These are phyloP conservation scores for Eucalyptus sp. DNA, from an alignment of 345 rosid species.

Conservation along the genomic window DNA sequence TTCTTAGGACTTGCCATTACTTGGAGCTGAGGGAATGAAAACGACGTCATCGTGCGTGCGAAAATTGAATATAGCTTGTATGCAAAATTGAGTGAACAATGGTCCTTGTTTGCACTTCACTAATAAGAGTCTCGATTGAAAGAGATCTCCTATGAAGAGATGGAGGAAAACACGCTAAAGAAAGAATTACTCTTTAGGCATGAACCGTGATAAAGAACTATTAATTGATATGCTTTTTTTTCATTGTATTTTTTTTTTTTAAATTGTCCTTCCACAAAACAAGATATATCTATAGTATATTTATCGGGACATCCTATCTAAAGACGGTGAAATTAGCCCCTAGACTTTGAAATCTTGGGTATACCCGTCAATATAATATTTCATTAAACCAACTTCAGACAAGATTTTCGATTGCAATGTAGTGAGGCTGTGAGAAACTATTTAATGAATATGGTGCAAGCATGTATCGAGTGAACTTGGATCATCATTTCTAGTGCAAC, in stretches of 20 bases:
- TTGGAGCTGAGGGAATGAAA: neutral
- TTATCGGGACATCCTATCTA: rapidly evolving
- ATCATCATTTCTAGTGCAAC: neutral
- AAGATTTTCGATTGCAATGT: neutral
- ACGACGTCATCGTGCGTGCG: rapidly evolving
- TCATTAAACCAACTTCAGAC: neutral
- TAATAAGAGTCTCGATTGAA: neutral
- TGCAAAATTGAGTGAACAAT: neutral
- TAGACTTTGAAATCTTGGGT: neutral
- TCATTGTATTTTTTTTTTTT: neutral
- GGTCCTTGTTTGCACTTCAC: neutral
- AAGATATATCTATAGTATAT: neutral
- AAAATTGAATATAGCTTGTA: neutral
- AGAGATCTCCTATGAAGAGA: neutral
- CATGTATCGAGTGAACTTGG: rapidly evolving
- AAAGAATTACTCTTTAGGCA: neutral
- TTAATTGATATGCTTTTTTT: neutral
- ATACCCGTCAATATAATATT: neutral
- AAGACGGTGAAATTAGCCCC: neutral
- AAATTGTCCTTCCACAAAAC: neutral
- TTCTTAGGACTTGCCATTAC: neutral
- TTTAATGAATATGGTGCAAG: neutral
- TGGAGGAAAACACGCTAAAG: neutral
- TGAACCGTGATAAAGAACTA: rapidly evolving
- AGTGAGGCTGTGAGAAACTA: neutral